Evolutionary conservation across 2,329 filamentous ascomycete genomes (phyloP), one percentile per base, ranked within the genome.

Genomic region (Claviceps sp.): DNA sequence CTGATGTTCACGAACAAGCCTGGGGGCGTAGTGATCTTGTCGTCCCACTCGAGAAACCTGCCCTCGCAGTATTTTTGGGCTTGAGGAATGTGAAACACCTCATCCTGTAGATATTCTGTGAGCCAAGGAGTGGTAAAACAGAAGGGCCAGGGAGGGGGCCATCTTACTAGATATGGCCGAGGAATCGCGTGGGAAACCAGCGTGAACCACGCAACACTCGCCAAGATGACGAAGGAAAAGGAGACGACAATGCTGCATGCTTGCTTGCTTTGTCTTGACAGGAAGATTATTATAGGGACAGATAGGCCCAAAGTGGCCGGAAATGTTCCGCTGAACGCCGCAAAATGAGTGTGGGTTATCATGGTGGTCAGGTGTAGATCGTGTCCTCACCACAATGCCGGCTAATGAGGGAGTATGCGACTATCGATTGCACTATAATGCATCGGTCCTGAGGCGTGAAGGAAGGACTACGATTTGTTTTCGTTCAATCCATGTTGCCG

Each of bases 1-100:
- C n/a, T 16, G 20, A 34, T 24, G 41, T 22, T 20, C 47, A 43
- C 22, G 14, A 43, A 88, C 71, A 98, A 71, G 37, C 90, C 93
- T 0, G 93, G 91, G 0, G 93, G 93, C 1, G 93, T 98, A 0
- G 93, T 98, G 63, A 98, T 93, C 66, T 97, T 98, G 54, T 91
- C 85, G 67, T 98, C 90, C 93, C 93, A 98, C 52, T 87, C 75
- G 13, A 67, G 64, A 70, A 85, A 95, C 51, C 77, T 77, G 11
- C 85, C 83, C 42, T 77, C 66, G 66, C 90, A 96, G 66, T 95
- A 98, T 34, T 79, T 81, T 61, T 95, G 88, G 0, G 89, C 89
- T 68, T 98, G 93, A 0, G 88, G 87, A 22, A 96, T 84, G 65
- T 98, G 88, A 56, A 93, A 94, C 34, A 88, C 73, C 63, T 94